These are phyloP conservation scores for Malus fusca DNA, from an alignment of 306 rosid species.

Conservation along the genomic window DNA sequence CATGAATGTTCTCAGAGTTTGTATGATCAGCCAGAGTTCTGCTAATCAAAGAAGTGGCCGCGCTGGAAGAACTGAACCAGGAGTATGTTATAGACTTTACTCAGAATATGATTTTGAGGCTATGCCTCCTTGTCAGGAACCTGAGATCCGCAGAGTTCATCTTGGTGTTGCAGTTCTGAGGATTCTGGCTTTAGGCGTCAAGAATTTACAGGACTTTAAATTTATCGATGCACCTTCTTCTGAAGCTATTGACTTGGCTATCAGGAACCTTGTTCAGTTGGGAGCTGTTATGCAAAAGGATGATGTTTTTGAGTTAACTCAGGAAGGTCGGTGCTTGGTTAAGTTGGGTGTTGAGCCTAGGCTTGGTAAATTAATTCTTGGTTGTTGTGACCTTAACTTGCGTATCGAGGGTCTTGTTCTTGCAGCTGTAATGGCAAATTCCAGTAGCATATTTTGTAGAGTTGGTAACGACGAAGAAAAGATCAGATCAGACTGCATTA, in stretches of 20 bases:
- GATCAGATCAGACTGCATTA: slow-evolving; percentile 67
- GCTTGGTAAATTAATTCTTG: slow-evolving; percentile 84
- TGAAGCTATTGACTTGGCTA: slow-evolving; percentile 75
- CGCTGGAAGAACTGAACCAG: slow-evolving; percentile 95
- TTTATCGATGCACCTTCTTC: slow-evolving; percentile 86
- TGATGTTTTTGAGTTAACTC: slow-evolving; percentile 44
- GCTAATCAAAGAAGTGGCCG: slow-evolving; percentile 95
- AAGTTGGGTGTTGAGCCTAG: slow-evolving; percentile 93
- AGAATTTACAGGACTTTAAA: slow-evolving; percentile 67
- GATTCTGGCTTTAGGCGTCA: slow-evolving; percentile 79
- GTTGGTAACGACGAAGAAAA: slow-evolving; percentile 73
- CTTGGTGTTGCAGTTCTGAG: slow-evolving; percentile 91
- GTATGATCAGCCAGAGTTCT: slow-evolving; percentile 84
- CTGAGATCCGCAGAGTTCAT: slow-evolving; percentile 94
- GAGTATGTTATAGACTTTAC: slow-evolving; percentile 85
- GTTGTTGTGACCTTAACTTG: slow-evolving; percentile 41
- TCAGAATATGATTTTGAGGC: slow-evolving; percentile 57
- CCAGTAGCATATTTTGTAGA: slow-evolving; percentile 82
- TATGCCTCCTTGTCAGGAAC: slow-evolving; percentile 77
- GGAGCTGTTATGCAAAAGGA: slow-evolving; percentile 48
- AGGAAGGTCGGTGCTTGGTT: slow-evolving; percentile 57
- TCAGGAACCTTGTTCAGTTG: slow-evolving; percentile 65
- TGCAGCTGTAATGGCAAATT: slow-evolving; percentile 87
- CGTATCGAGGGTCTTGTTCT: slow-evolving; percentile 81
- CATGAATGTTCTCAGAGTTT: slow-evolving; percentile 83